Evolutionary conservation across 78 protist genomes (phyloP), one percentile per base, ranked within the genome.

Genomic region (Dictyostelium citrinum): DNA sequence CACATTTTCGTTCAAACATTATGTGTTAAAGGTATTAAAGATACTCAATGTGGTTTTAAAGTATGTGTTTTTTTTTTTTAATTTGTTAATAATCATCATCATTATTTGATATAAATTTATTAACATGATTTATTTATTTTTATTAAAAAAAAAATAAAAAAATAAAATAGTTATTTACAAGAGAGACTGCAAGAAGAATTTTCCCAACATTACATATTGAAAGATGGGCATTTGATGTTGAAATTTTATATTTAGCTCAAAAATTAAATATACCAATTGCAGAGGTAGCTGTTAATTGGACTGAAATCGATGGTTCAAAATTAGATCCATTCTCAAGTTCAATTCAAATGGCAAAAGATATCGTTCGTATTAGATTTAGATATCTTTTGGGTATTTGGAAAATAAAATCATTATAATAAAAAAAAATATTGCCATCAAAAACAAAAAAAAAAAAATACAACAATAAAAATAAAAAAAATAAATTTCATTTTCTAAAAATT

Each of bases 241-340:
- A 95, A 83, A 45, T 97, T 16, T 29, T 95, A 9, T 39, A 51
- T 51, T 45, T 95, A 10, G 97, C 98, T 17, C 93, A 90, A 39
- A n/a, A 20, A 27, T 78, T 81, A 7, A 60, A 74, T 17, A 58
- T 88, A 3, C 81, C 82, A 31, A 70, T 93, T 16, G 29, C 79
- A 14, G 97, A 95, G 31, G 96, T 95, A 0, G 88, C 90, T 1
- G 97, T 97, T 77, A 74, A 83, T 45, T 97, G 97, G 97, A 49
- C 64, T 24, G 98, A 97, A 70, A 72, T 97, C 37, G 96, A 83
- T 29, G 98, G 98, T 33, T 90, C 96, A 5, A 97, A 97, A 83
- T 24, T 97, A 16, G 81, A 77, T 35, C 93, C 96, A 78, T 61
- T 96, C 27, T 68, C 85, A 24, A 95, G 84, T 29, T 74, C 95